Conservation (phyloP, 2,329 filamentous ascomycete genomes). For the Sporothrix inflata region DNA sequence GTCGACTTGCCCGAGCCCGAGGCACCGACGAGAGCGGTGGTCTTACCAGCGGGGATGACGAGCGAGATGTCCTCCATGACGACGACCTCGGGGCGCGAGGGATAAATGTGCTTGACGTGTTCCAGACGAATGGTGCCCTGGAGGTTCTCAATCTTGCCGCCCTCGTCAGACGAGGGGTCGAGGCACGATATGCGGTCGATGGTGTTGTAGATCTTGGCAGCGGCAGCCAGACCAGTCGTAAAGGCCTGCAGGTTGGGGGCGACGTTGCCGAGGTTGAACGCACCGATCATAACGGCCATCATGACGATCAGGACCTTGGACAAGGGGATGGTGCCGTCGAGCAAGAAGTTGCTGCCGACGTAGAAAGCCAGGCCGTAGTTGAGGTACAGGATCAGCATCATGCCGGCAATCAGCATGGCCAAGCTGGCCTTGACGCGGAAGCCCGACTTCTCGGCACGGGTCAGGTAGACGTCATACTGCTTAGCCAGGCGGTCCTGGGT, state of each 20-base stretch:
- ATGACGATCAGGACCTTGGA: constrained; percentile 80
- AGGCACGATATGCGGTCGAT: constrained; percentile 88
- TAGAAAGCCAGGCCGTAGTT: constrained; percentile 90
- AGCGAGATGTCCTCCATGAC: constrained; percentile 86
- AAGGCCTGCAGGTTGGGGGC: constrained; percentile 87
- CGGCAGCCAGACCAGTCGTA: constrained; percentile 78
- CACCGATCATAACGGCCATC: constrained; percentile 89
- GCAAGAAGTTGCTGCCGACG: constrained; percentile 78
- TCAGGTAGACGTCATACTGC: constrained; percentile 79
- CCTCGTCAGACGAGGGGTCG: constrained; percentile 71
- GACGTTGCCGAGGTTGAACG: constrained; percentile 87
- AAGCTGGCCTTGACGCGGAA: constrained; percentile 73
- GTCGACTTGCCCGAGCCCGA: constrained; percentile 96
- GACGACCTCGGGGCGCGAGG: constrained; percentile 84
- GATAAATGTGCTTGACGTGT: constrained; percentile 90
- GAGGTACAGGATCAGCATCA: constrained; percentile 83
- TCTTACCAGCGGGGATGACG: constrained; percentile 82
- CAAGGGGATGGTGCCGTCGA: constrained; percentile 66
- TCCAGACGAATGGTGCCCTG: constrained; percentile 79
- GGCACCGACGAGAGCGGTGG: constrained; percentile 88
- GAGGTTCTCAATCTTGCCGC: constrained; percentile 72
- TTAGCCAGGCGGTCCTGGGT: constrained; percentile 89
- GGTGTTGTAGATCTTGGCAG: constrained; percentile 88
- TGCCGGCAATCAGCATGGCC: constrained; percentile 76
- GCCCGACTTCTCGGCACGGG: constrained; percentile 73